Conservation (phyloP, 192 early-diverging fungal species). For the Rhizophagus prolifer region DNA sequence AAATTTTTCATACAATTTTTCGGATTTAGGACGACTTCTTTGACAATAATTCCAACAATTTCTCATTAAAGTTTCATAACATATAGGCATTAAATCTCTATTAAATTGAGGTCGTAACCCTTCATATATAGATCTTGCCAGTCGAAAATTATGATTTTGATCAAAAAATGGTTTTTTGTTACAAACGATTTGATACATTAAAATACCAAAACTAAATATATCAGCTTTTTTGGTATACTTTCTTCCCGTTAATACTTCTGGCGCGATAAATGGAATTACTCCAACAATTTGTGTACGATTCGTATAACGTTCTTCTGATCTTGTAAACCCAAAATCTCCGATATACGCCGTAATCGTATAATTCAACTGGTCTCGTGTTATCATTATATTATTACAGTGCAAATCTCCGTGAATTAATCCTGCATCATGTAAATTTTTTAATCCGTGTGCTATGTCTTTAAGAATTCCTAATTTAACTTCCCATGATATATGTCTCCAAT, state of each 20-base stretch:
- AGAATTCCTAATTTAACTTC: neutral
- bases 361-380: neutral
- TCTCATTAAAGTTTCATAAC: neutral
- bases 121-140: neutral
- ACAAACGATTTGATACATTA: neutral
- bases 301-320: neutral
- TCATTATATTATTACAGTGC: neutral
- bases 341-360: neutral
- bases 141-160: neutral
- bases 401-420: slow-evolving; percentile 4
- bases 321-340: neutral
- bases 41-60: neutral
- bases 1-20: neutral
- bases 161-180: neutral
- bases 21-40: neutral
- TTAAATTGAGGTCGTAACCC: neutral
- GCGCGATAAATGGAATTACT: neutral
- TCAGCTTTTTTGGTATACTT: neutral
- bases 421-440: neutral
- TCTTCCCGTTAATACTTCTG: neutral
- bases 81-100: neutral
- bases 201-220: neutral
- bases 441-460: neutral
- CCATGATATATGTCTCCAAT: neutral
- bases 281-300: neutral